phyloP scores from a whole-genome alignment of 2,329 filamentous ascomycete genomes.

The Fusarium multiceps region DNA sequence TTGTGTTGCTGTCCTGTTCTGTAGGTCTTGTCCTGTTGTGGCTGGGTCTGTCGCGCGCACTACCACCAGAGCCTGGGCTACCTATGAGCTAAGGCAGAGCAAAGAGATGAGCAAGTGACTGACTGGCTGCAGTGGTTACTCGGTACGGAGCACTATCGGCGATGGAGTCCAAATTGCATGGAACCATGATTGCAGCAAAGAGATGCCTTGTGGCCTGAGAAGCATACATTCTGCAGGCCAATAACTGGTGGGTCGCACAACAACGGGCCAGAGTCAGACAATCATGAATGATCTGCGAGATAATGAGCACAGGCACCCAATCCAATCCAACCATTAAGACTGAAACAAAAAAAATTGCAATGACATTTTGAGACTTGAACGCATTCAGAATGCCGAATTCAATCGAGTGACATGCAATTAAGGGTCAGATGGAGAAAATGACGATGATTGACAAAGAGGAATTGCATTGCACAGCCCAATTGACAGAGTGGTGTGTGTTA shows the following conservation, averaged over 20 bases:
- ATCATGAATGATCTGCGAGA: constrained; percentile 34
- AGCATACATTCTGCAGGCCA: constrained; percentile 27
- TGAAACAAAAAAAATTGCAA: not conserved
- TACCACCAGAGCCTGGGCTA: constrained; percentile 15
- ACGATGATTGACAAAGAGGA: constrained; percentile 5
- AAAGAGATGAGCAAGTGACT: constrained; percentile 23
- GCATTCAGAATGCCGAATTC: not conserved
- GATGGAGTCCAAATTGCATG: constrained; percentile 35
- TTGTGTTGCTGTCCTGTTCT: not conserved
- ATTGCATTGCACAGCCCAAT: not conserved
- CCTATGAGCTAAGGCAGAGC: constrained; percentile 18
- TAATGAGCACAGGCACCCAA: constrained; percentile 28
- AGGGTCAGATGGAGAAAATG: constrained; percentile 10
- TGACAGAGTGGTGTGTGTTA: constrained; percentile 5
- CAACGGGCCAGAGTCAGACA: constrained; percentile 7
- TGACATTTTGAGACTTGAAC: constrained; percentile 1
- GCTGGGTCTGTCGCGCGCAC: constrained; percentile 20
- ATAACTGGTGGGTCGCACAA: constrained; percentile 32
- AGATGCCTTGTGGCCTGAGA: constrained; percentile 3
- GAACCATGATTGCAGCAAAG: constrained; percentile 38
- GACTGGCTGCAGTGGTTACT: not conserved
- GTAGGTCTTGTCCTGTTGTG: constrained; percentile 3
- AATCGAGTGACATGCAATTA: constrained; percentile 17
- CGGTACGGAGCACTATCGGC: constrained; percentile 36
- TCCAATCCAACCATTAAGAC: not conserved